Conservation (phyloP, 345 rosid genomes). For the Chamaenerion angustifolium region DNA sequence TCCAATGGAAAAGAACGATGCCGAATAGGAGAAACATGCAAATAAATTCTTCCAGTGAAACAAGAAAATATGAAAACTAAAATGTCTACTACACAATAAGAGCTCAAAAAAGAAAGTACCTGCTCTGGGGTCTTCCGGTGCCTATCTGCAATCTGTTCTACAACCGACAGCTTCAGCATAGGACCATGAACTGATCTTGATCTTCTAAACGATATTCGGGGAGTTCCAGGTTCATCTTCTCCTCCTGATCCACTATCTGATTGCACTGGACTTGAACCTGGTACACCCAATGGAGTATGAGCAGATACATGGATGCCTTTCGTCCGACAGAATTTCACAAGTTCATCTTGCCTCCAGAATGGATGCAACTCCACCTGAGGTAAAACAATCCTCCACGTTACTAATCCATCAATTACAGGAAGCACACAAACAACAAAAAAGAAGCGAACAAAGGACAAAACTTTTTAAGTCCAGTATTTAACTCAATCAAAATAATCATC, state of each 20-base stretch:
- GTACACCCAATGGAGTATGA: constrained; percentile 57
- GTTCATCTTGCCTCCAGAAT: constrained; percentile 57
- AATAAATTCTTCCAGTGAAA: too few species aligned
- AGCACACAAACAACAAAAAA: not conserved
- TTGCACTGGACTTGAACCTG: constrained; percentile 34
- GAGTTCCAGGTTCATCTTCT: constrained; percentile 61
- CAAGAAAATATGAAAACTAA: too few species aligned
- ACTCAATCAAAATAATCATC: too few species aligned
- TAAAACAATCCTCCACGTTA: not conserved
- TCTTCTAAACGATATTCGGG: constrained; percentile 47
- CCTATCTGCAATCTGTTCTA: constrained; percentile 36
- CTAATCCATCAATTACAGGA: not conserved
- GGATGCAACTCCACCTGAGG: constrained; percentile 51
- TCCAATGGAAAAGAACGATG: too few species aligned
- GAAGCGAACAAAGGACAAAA: not conserved
- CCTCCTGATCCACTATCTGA: constrained; percentile 52
- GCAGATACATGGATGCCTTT: constrained; percentile 57
- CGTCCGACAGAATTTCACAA: constrained; percentile 41
- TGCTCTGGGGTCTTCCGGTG: constrained; percentile 49
- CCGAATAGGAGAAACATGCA: too few species aligned
- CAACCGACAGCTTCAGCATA: constrained; percentile 48
- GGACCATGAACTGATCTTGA: constrained; percentile 58
- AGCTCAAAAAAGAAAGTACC: constrained; percentile 16
- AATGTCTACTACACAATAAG: not conserved
- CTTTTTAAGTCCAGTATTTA: not conserved